Base-by-base conservation (phyloP, 2,329 filamentous ascomycete genomes). In the Alternaria sp. region DNA sequence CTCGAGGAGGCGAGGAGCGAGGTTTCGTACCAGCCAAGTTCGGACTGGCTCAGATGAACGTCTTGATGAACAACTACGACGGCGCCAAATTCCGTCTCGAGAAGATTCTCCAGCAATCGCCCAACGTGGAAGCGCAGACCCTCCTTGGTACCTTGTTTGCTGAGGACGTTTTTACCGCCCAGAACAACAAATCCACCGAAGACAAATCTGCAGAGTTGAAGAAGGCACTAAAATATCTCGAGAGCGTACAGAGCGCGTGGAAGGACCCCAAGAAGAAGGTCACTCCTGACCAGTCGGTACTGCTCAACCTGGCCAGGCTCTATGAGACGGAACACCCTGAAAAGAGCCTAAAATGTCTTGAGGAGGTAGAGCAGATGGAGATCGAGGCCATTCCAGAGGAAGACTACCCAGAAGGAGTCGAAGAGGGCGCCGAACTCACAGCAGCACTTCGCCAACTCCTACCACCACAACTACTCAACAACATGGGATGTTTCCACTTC, bases 11-110 rank as follows among this genome's bases (percentile, higher is more conserved):
- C 43, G 86, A 91, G n/a, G 94, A 98, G 64, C 90, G 89, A 65
- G 94, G 95, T 45, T 97, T 92, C 72, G 84, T 97, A 50, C 95
- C 96, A 0, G 95, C 95, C 51, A 98, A 98, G 76, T 97, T 99
- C 74, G 96, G 95, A 57, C 87, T 90, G 20, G 94, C 95, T 2
- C 95, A 99, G 80, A 87, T 98, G 70, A 91, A 92, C 38, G 92
- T 97, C 22, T 78, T 94, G 55, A 92, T 90, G 79, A 89, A 91
- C 64, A 94, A 98, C 74, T 86, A 93, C 32, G 93, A 94, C 59
- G 94, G 95, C 62, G 95, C 95, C 27, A 98, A 98, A 78, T 91
- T 97, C 72, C 89, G 92, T 25, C 84, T 99, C 25, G 95, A 99
- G 78, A 97, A 97, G 82, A 94, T 98, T 74, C 89, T 97, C 32